Evolutionary conservation across 805 yeast species (phyloP).

Genomic region (Candida ortonii): DNA sequence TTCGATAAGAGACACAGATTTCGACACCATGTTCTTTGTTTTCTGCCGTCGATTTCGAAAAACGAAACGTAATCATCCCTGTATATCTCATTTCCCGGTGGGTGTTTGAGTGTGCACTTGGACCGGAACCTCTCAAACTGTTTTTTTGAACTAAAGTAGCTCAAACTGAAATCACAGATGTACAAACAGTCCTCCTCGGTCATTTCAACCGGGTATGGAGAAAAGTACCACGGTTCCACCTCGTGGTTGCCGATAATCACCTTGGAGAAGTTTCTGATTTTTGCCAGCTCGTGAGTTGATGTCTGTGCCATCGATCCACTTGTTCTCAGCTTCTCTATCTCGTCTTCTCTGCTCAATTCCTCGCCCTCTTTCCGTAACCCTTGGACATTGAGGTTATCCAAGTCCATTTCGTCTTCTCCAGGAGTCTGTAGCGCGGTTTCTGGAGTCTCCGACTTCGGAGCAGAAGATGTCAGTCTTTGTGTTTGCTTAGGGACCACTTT

Average conservation of each 20-base stretch:
- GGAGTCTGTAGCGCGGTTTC: conserved; percentile 10
- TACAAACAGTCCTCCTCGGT: conserved; percentile 89
- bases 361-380: conserved; percentile 65
- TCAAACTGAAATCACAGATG: conserved; percentile 86
- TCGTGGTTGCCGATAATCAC: conserved; percentile 86
- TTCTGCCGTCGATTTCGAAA: conserved; percentile 95
- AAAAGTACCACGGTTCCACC: conserved; percentile 98
- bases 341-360: conserved; percentile 82
- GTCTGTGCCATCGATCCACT: conserved; percentile 97
- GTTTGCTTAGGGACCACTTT: conserved; percentile 17
- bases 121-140: conserved; percentile 90
- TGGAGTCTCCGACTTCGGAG: conserved; percentile 10
- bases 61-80: conserved; percentile 90
- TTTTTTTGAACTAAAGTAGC: conserved; percentile 82
- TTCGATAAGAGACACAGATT: conserved; percentile 88
- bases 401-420: conserved; percentile 70
- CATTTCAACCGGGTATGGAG: conserved; percentile 93
- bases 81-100: conserved; percentile 98
- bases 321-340: conserved; percentile 85
- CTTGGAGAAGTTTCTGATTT: conserved; percentile 78
- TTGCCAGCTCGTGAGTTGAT: conserved; percentile 76
- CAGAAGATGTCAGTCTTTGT: too few species aligned
- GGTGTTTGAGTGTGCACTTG: conserved; percentile 87
- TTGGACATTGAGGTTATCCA: conserved; percentile 82
- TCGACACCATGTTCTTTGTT: conserved; percentile 96